Evolutionary conservation across 768 basidiomycete genomes (phyloP), one percentile per base, ranked within the genome.

Genomic region (Imleria badia): DNA sequence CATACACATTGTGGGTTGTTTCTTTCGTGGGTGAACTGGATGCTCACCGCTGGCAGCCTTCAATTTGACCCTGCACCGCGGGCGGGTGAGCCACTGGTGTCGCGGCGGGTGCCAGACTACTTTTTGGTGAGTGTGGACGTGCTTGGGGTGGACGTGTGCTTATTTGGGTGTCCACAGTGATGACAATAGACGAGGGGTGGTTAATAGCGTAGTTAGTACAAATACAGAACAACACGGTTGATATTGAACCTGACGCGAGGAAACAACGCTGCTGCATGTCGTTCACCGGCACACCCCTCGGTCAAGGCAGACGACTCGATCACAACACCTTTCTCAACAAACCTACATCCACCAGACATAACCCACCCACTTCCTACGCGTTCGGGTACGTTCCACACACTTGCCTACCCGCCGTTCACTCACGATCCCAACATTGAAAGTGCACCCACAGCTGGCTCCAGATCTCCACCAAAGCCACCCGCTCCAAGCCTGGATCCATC

Each of bases 51-150:
- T n/a, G 33, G n/a, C 63, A 98, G 94, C 89, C 83, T 99, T 75
- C 97, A 99, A 85, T 99, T 98, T 75, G 97, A 99, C 76, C 97
- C 97, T 68, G 97, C 97, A 63, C 97, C 97, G 65, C 82, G 97
- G 72, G 94, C 96, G 68, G 97, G 97, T 64, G 97, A 99, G 73
- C 97, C 97, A 45, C 86, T 98, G 56, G 97, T 99, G 60, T 94
- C 95, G 69, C 83, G 91, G 75, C 89, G 91, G 73, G 91, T 93
- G 74, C 91, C 91, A 68, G 91, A 94, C 75, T 94, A 94, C 75
- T 94, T 94, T 84, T 81, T 94, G 70, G 91, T 93, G 67, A 66
- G 86, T 78, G 56, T 54, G 33, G 63, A 84, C 85, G 65, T 63
- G 83, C 75, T 3, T 15, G 2, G 31, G 10, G 40, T 40, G 40